Conservation (phyloP, 1,139 yeast species). For the Taphrina populina region DNA sequence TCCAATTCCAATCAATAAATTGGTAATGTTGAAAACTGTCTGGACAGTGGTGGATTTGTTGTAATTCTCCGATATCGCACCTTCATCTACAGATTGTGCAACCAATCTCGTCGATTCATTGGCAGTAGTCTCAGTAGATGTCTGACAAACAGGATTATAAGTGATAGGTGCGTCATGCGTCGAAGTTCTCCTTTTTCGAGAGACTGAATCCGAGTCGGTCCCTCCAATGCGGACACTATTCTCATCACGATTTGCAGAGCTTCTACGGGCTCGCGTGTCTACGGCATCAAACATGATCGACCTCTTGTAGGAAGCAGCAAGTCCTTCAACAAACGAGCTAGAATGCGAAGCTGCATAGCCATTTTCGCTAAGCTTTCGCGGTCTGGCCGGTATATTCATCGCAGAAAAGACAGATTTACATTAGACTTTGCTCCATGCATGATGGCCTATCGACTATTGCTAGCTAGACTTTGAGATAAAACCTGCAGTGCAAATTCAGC, state of each 20-base stretch:
- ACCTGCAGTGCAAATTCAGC: too few species aligned
- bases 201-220: not conserved
- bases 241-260: too few species aligned
- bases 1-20: constrained; percentile 83
- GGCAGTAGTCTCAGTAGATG: not conserved
- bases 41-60: constrained; percentile 64
- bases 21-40: constrained; percentile 82
- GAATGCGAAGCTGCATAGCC: not conserved
- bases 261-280: constrained; percentile 12
- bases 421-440: too few species aligned
- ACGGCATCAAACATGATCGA: constrained; percentile 16
- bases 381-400: constrained; percentile 5
- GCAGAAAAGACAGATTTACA: too few species aligned
- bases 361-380: not conserved
- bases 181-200: not conserved
- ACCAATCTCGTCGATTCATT: not conserved
- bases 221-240: not conserved
- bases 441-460: too few species aligned
- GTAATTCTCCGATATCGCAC: constrained; percentile 50
- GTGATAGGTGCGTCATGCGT: not conserved
- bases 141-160: not conserved
- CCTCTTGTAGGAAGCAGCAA: constrained; percentile 26
- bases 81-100: not conserved
- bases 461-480: too few species aligned
- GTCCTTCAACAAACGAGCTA: constrained; percentile 21